These are phyloP conservation scores for Parathielavia appendiculata DNA, from an alignment of 495 filamentous ascomycete genomes.

Conservation along the genomic window DNA sequence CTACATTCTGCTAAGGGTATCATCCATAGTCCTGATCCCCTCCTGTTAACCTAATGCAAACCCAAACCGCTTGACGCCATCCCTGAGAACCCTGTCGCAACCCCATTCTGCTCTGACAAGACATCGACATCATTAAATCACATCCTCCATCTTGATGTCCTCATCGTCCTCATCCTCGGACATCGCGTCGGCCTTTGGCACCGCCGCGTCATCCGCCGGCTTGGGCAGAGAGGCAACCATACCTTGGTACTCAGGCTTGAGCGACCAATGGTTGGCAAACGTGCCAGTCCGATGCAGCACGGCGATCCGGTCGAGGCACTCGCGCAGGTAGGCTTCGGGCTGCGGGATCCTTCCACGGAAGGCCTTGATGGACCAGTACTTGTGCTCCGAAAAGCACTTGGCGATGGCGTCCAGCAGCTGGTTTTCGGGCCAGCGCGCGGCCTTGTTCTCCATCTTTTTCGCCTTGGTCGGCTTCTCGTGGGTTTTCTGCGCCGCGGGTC, in stretches of 20 bases:
- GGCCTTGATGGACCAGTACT: constrained; percentile 83
- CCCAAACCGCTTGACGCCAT: constrained; percentile 9
- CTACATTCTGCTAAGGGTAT: constrained; percentile 23
- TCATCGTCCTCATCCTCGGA: constrained; percentile 62
- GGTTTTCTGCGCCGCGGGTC: constrained; percentile 39
- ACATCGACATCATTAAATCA: constrained; percentile 33
- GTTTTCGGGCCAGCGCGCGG: constrained; percentile 78
- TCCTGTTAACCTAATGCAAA: constrained; percentile 9
- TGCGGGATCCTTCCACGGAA: constrained; percentile 69
- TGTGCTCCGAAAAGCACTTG: constrained; percentile 71
- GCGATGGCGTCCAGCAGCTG: constrained; percentile 81
- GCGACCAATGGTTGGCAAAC: constrained; percentile 76
- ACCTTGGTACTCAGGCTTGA: constrained; percentile 66
- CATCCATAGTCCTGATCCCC: constrained; percentile 12
- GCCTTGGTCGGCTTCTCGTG: constrained; percentile 44
- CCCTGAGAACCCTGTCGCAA: background rate
- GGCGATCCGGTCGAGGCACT: constrained; percentile 77
- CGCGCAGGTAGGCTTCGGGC: constrained; percentile 86
- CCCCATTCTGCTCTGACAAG: background rate
- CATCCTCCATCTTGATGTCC: constrained; percentile 71
- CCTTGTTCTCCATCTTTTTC: constrained; percentile 67
- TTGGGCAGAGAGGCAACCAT: constrained; percentile 48
- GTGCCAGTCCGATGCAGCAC: constrained; percentile 70
- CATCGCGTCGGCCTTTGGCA: constrained; percentile 37
- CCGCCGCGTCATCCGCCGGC: constrained; percentile 41